phyloP scores from a whole-genome alignment of 2,329 filamentous ascomycete species.

The Cladophialophora carrionii region DNA sequence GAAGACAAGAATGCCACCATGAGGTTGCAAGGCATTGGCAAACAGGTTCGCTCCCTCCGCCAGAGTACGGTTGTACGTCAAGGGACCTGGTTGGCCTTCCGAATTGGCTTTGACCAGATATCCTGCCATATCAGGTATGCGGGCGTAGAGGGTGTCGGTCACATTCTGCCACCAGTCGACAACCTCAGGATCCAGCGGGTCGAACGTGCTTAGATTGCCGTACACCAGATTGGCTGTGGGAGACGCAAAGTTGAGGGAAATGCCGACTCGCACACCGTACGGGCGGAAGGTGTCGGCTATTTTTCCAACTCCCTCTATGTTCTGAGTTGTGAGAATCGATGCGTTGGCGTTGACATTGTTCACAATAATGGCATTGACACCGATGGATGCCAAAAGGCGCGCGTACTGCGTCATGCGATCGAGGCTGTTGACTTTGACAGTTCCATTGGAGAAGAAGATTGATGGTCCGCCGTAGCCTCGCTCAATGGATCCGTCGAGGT shows the following conservation, averaged over 20 bases:
- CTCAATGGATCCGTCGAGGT: slow-evolving; percentile 66
- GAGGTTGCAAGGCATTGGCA: slow-evolving; percentile 59
- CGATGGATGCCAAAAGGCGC: slow-evolving; percentile 67
- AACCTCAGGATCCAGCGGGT: slow-evolving; percentile 65
- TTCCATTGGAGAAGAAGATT: slow-evolving; percentile 67
- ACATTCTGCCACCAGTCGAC: slow-evolving; percentile 66
- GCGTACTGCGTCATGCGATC: slow-evolving; percentile 65
- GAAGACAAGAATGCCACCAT: slow-evolving; percentile 69
- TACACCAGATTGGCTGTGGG: slow-evolving; percentile 53
- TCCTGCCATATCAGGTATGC: slow-evolving; percentile 68
- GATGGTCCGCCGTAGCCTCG: slow-evolving; percentile 69
- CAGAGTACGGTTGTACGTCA: slow-evolving; percentile 71
- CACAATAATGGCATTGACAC: slow-evolving; percentile 67
- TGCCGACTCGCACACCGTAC: slow-evolving; percentile 66
- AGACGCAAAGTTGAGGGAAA: slow-evolving; percentile 71
- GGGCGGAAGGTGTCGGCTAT: slow-evolving; percentile 69
- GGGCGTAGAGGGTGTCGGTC: slow-evolving; percentile 62
- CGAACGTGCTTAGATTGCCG: slow-evolving; percentile 63
- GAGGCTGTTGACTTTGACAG: slow-evolving; percentile 58
- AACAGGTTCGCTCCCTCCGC: slow-evolving; percentile 71
- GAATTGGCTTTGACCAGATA: slow-evolving; percentile 73
- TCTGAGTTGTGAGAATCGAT: slow-evolving; percentile 58
- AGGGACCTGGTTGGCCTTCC: slow-evolving; percentile 70
- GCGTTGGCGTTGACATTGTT: slow-evolving; percentile 75
- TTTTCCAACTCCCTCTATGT: slow-evolving; percentile 63